phyloP scores from a whole-genome alignment of 345 rosid genomes.

The Syzygium oleosum region DNA sequence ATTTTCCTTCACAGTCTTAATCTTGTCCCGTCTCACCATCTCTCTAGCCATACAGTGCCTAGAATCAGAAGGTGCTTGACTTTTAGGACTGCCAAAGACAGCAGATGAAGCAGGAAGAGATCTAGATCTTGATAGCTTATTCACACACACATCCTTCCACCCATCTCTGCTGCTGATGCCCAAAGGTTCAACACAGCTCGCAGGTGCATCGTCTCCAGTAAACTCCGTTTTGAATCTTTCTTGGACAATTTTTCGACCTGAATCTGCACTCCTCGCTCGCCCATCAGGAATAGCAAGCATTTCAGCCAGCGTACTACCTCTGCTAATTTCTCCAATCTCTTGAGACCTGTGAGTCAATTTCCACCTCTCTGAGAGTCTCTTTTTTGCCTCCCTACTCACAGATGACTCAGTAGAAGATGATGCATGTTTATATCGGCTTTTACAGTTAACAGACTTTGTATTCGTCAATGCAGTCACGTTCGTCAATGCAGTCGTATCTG shows the following conservation, averaged over 20 bases:
- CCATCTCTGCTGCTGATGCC: conserved; percentile 98
- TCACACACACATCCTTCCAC: conserved; percentile 58
- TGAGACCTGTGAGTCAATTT: conserved; percentile 57
- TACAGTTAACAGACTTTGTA: conserved; percentile 33
- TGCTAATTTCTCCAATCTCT: conserved; percentile 38
- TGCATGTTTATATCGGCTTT: conserved; percentile 24
- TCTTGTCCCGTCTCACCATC: conserved; percentile 33
- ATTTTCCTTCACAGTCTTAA: conserved; percentile 30
- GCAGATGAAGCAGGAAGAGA: conserved; percentile 62
- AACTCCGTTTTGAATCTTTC: conserved; percentile 10
- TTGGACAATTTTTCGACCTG: conserved; percentile 17
- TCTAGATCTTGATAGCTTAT: conserved; percentile 51
- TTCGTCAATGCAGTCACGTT: conserved; percentile 13
- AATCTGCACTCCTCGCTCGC: conserved; percentile 34
- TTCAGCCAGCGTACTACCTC: conserved; percentile 78
- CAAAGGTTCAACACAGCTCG: conserved; percentile 43
- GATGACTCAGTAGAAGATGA: conserved; percentile 61
- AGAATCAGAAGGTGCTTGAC: conserved; percentile 33
- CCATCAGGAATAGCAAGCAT: conserved; percentile 79
- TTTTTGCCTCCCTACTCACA: conserved; percentile 77
- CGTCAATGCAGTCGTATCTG: conserved; percentile 29
- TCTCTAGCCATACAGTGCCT: conserved; percentile 38
- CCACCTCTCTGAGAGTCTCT: conserved; percentile 97
- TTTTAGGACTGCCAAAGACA: conserved; percentile 29
- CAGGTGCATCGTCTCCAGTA: conserved; percentile 13